Evolutionary conservation across 495 filamentous ascomycete genomes (phyloP), one percentile per base, ranked within the genome.

Genomic region (Aspergillus diversus): DNA sequence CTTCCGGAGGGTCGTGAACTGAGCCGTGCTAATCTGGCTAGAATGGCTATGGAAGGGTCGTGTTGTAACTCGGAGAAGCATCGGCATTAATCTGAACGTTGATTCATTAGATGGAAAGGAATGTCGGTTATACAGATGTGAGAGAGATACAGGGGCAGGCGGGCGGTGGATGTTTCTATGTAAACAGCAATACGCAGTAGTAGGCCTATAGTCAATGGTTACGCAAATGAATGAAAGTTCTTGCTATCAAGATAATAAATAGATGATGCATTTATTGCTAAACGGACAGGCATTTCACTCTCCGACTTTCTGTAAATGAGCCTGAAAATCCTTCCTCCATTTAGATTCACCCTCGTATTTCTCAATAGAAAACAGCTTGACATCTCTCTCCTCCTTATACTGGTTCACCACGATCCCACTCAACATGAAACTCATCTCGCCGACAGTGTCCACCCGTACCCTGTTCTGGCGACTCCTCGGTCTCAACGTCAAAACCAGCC

Each of bases 371-470:
- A 43, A 43, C 1, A 43, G 9, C 1, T 43, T 15, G 1, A 43
- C 39, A 15, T 9, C 9, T 3, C 15, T 43, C 8, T 43, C 39
- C 39, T 9, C 39, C 9, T 65, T 33, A 58, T 47, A 58, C n/a
- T 31, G 21, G 31, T 68, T 66, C 37, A 68, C 66, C 11, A 59
- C 39, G 16, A 63, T 35, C 11, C 57, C 57, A 48, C 60, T 62
- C 13, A 68, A 34, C 46, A 68, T 35, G 50, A 68, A 63, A 54
- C 63, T 66, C 66, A 69, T 46, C 42, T 58, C 56, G 1, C 17
- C 11, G 11, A 58, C 33, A 0, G 6, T 7, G 7, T 9, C 16
- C 17, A 58, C 33, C 7, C 7, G 42, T 0, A 49, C 42, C 5
- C 33, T 16, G 0, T 47, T 21, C 35, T 47, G 16, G 6, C 5